Evolutionary conservation across 768 basidiomycete species (phyloP).

Genomic region (Daedaleopsis nitida): DNA sequence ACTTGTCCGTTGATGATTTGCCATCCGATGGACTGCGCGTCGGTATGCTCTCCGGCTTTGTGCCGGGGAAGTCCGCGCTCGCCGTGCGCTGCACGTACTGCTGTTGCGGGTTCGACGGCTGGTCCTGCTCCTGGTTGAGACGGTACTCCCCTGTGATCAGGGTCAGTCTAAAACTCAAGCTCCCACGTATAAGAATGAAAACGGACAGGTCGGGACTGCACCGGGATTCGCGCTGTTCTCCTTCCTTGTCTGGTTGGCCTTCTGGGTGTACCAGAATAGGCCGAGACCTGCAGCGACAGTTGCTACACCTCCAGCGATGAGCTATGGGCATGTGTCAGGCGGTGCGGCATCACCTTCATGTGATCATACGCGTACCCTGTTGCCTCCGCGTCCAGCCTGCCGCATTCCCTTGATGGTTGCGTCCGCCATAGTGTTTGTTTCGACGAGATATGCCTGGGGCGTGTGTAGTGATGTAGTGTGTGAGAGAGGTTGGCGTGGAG

Average conservation of each 20-base stretch:
- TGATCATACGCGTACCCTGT: constrained; percentile 1
- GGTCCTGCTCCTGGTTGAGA: constrained; percentile 9
- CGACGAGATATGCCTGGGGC: background rate
- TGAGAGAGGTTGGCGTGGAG: background rate
- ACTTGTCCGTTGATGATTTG: background rate
- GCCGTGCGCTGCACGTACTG: constrained; percentile 3
- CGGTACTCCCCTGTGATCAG: constrained; percentile 15
- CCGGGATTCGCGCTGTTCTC: constrained; percentile 6
- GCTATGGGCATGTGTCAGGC: background rate
- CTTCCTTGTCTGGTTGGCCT: constrained; percentile 2
- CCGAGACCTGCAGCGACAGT: constrained; percentile 14
- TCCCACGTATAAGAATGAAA: background rate
- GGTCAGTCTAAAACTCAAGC: background rate
- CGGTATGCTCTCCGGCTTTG: constrained; percentile 3
- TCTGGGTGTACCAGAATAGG: constrained; percentile 20
- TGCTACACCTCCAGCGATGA: constrained; percentile 9
- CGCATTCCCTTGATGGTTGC: background rate
- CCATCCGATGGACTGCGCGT: constrained; percentile 2
- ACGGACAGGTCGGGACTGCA: constrained; percentile 17
- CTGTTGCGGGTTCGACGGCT: constrained; percentile 1
- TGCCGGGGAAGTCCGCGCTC: background rate
- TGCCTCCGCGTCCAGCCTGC: constrained; percentile 1
- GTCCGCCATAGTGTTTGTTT: background rate
- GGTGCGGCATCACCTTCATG: background rate
- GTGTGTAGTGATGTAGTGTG: background rate